Base-by-base conservation (phyloP, 2,329 filamentous ascomycete genomes). In the Sphaerulina musiva region DNA sequence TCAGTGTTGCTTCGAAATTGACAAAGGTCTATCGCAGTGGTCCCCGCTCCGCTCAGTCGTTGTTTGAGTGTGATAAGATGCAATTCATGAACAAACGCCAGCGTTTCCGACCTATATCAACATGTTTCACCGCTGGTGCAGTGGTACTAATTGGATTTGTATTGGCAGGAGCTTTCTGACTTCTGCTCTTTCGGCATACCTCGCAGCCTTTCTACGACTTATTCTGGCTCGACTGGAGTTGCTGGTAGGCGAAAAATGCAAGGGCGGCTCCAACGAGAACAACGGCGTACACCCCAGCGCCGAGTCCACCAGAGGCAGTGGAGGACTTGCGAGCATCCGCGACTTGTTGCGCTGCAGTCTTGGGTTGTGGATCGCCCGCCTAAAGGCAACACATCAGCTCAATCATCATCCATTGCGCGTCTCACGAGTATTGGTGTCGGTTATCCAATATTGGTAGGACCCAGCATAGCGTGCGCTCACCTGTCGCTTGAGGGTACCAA, bases 201-300 rank as follows among this genome's bases (percentile, higher is more conserved):
- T 44, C 20, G 23, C 11, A 23, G 17, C 12, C 42, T 9, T 12
- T 44, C 56, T 62, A 66, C 57, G 62, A 60, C 62, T 66, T 69
- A 56, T 66, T 59, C 55, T 64, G 55, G 48, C 78, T 73, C 70
- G 78, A 75, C 77, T 92, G 84, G 65, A 95, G 72, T 78, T 93
- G 95, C 74, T 91, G 85, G 80, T 92, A 96, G 66, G 80, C 87
- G 65, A 80, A 81, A 76, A 89, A 97, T 60, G 88, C 89, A 59
- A 83, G 72, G 46, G 83, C 78, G 62, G 85, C 91, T 65, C 89
- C 89, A 62, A 92, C 70, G 63, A 95, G 77, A 66, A 96, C 73
- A 64, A 95, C 65, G 56, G 84, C 87, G 76, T 96, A 96, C 64
- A 95, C 78, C 57, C 85, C 87, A 62, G 95, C 76, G 67, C 90